Percentiles rank a stretch among this genome's conserved stretches.
These are phyloP conservation scores for Garcia nutans DNA, from an alignment of 345 rosid species.

Conservation along the genomic window DNA sequence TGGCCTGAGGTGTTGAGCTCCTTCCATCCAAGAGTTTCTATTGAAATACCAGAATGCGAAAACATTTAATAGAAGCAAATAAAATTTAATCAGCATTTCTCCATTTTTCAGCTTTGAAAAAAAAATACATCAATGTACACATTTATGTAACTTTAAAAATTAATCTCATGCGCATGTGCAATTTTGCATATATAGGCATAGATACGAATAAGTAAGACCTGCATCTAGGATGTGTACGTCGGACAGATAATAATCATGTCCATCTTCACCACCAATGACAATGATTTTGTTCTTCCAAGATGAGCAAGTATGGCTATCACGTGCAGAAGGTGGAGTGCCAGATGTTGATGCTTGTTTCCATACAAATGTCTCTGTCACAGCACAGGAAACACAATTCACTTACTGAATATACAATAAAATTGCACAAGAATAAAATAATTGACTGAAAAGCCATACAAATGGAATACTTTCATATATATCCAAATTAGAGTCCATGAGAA, in stretches of 20 bases:
- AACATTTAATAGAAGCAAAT: slow-evolving; percentile 15
- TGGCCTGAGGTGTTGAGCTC: slow-evolving; percentile 77
- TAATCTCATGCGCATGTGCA: background rate
- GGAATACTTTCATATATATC: background rate
- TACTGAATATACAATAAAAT: background rate
- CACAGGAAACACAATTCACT: slow-evolving; percentile 4
- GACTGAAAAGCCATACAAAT: background rate
- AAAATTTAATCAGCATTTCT: slow-evolving; percentile 4
- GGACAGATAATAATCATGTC: slow-evolving; percentile 81
- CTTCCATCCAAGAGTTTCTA: slow-evolving; percentile 88
- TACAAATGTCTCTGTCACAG: slow-evolving; percentile 75
- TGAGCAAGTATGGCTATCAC: slow-evolving; percentile 97
- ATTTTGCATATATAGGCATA: background rate
- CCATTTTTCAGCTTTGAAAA: background rate
- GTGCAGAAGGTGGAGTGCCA: slow-evolving; percentile 84
- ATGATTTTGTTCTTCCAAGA: slow-evolving; percentile 86
- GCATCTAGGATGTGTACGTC: slow-evolving; percentile 95
- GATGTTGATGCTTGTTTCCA: slow-evolving; percentile 78
- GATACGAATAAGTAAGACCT: slow-evolving; percentile 43
- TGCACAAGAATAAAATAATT: background rate
- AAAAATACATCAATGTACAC: background rate
- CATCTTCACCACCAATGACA: slow-evolving; percentile 97
- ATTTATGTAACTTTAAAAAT: background rate
- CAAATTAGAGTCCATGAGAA: background rate
- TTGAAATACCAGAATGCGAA: slow-evolving; percentile 15